Conservation (phyloP, 495 filamentous ascomycete species). For the Penicillium dipodomyicola region DNA sequence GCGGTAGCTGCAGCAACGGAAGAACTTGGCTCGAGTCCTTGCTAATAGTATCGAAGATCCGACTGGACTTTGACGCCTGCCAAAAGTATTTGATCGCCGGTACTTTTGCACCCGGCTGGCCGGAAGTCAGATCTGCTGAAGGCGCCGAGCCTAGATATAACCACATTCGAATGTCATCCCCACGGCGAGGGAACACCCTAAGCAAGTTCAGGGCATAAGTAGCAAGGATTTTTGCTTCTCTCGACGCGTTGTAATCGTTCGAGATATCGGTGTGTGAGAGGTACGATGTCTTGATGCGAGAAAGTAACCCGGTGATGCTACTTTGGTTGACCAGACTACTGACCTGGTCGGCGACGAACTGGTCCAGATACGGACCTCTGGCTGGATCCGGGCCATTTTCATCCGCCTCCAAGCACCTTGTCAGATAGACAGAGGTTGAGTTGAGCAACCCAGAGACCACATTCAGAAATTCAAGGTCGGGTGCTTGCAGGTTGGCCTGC, state of each 20-base stretch:
- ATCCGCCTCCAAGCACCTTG: slow-evolving; percentile 53
- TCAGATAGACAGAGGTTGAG: slow-evolving; percentile 59
- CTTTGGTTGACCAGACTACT: slow-evolving; percentile 63
- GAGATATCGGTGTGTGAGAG: slow-evolving; percentile 28
- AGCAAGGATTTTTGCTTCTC: slow-evolving; percentile 73
- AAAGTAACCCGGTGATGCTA: slow-evolving; percentile 59
- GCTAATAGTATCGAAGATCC: slow-evolving; percentile 62
- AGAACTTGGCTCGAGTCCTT: slow-evolving; percentile 58
- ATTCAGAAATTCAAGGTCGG: slow-evolving; percentile 60
- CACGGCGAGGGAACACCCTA: slow-evolving; percentile 75
- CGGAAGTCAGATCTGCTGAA: slow-evolving; percentile 34
- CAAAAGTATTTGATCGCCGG: slow-evolving; percentile 90
- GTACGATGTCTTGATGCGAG: slow-evolving; percentile 37
- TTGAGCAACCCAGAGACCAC: slow-evolving; percentile 63
- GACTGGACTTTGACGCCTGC: slow-evolving; percentile 66
- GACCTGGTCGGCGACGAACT: slow-evolving; percentile 60
- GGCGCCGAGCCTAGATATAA: slow-evolving; percentile 77
- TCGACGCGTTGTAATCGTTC: slow-evolving; percentile 33
- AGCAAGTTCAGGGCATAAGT: slow-evolving; percentile 84
- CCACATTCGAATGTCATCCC: slow-evolving; percentile 95
- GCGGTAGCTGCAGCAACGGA: slow-evolving; percentile 48
- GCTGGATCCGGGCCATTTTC: slow-evolving; percentile 37
- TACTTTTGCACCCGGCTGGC: slow-evolving; percentile 39
- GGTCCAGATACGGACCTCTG: slow-evolving; percentile 42
- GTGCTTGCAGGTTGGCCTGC: slow-evolving; percentile 37